Percentiles rank a stretch among this genome's conserved stretches.
phyloP scores from a whole-genome alignment of 2,329 filamentous ascomycete genomes.

The Arthroderma sp. region DNA sequence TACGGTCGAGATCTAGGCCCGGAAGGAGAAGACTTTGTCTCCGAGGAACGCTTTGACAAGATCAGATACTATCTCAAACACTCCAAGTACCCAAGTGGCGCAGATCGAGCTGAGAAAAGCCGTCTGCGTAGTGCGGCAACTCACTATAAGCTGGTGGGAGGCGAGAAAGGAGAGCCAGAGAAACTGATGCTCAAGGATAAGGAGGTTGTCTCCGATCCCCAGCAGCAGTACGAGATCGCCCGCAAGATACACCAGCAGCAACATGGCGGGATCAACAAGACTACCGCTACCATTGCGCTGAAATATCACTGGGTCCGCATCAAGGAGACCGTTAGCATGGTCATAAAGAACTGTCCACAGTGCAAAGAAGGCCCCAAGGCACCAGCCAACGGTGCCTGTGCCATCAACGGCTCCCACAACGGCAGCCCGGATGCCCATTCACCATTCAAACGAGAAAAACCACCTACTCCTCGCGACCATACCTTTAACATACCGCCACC shows the following conservation, averaged over 20 bases:
- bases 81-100: conserved; percentile 81
- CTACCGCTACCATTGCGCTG: conserved; percentile 83
- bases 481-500: conserved; percentile 9
- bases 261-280: conserved; percentile 96
- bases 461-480: conserved; percentile 2
- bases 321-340: conserved; percentile 91
- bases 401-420: background rate
- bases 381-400: conserved; percentile 19
- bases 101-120: conserved; percentile 90
- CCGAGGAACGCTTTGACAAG: conserved; percentile 96
- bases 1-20: conserved; percentile 53
- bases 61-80: conserved; percentile 96
- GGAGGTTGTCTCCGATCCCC: conserved; percentile 84
- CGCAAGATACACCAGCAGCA: conserved; percentile 59
- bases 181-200: conserved; percentile 96
- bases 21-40: conserved; percentile 70
- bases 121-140: conserved; percentile 85
- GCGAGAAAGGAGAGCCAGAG: conserved; percentile 43
- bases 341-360: conserved; percentile 80
- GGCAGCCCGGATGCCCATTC: conserved; percentile 11
- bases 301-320: conserved; percentile 96
- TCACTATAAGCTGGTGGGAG: conserved; percentile 69
- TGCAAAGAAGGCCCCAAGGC: conserved; percentile 70
- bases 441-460: conserved; percentile 16
- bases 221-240: conserved; percentile 82